Evolutionary conservation across 768 basidiomycete genomes (phyloP).

Genomic region (Pulveroboletus frians): DNA sequence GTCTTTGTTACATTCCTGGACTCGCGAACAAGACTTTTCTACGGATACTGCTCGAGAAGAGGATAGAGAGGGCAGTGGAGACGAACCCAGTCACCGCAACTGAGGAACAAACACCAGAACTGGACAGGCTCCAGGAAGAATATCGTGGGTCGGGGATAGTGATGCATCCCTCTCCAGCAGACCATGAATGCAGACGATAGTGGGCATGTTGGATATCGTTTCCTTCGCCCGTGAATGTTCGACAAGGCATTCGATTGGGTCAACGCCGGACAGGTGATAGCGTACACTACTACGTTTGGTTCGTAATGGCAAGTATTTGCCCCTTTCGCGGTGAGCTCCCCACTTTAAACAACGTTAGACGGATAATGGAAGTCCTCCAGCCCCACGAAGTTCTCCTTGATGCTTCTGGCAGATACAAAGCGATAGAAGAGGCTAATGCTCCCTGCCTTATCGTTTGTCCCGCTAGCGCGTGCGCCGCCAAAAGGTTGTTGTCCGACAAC

Average conservation of each 20-base stretch:
- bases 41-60: no score
- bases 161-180: background rate
- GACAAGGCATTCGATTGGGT: background rate
- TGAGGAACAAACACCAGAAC: no score
- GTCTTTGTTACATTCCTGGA: no score
- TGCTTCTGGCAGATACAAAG: constrained; percentile 83
- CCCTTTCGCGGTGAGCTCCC: background rate
- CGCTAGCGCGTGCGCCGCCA: constrained; percentile 87
- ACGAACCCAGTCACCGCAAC: no score
- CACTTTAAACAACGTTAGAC: constrained; percentile 64
- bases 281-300: background rate
- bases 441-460: constrained; percentile 98
- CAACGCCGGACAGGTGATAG: background rate
- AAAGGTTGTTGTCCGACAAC: constrained; percentile 98
- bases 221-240: background rate
- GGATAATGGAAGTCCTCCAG: constrained; percentile 81
- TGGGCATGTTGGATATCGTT: background rate
- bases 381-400: constrained; percentile 95
- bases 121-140: background rate
- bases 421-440: constrained; percentile 73
- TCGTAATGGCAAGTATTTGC: background rate
- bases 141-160: background rate
- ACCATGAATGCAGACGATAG: background rate
- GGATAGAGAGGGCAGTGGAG: no score
- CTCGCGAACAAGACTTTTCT: no score